These are phyloP conservation scores for Ophiobolus disseminans DNA, from an alignment of 2,329 filamentous ascomycete species.

Conservation along the genomic window DNA sequence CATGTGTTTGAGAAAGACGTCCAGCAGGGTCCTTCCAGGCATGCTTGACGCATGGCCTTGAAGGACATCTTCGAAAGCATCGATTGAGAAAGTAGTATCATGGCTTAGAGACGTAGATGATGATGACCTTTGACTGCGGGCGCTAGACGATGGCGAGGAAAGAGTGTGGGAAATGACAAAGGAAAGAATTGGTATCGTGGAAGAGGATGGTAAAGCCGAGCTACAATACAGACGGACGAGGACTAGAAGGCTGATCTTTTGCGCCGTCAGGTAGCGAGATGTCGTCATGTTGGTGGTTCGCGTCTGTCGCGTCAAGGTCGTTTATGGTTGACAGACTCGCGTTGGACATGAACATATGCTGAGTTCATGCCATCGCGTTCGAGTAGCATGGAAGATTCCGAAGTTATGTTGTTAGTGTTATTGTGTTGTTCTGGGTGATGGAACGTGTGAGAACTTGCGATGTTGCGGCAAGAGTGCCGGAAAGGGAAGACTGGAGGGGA, in stretches of 20 bases:
- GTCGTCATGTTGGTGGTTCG: constrained; percentile 56
- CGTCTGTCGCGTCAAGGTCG: neutral
- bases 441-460: neutral
- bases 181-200: constrained; percentile 77
- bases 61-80: constrained; percentile 57
- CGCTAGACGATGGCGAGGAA: constrained; percentile 28
- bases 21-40: constrained; percentile 84
- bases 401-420: no score
- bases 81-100: constrained; percentile 41
- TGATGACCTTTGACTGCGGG: constrained; percentile 27
- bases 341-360: neutral
- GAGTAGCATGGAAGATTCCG: no score
- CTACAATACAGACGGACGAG: constrained; percentile 84
- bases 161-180: constrained; percentile 78
- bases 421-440: neutral
- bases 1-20: constrained; percentile 78
- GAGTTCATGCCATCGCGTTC: no score
- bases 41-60: constrained; percentile 58
- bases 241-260: constrained; percentile 81
- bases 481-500: neutral
- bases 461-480: neutral
- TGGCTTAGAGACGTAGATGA: constrained; percentile 37
- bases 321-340: neutral
- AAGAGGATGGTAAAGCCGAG: constrained; percentile 70
- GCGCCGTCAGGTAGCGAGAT: constrained; percentile 85